phyloP scores from a whole-genome alignment of 1,139 yeast species.

The Candida tunisiensis region DNA sequence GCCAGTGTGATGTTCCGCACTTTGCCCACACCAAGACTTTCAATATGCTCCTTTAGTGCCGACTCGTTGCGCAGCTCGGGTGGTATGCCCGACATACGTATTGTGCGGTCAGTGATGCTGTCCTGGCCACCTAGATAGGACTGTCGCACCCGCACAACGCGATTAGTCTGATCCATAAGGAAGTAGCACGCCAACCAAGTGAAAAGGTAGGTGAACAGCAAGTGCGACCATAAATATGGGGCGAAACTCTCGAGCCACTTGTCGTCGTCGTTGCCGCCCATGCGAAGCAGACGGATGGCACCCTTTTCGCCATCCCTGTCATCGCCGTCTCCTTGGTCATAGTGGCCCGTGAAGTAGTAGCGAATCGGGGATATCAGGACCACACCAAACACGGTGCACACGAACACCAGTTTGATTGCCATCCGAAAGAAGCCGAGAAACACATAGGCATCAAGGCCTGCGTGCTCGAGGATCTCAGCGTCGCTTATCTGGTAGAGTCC shows the following conservation, averaged over 20 bases:
- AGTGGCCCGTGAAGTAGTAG: constrained; percentile 49
- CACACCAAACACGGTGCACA: constrained; percentile 45
- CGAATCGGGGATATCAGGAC: constrained; percentile 59
- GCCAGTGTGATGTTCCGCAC: constrained; percentile 67
- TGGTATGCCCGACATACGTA: constrained; percentile 83
- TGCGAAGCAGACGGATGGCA: too few species aligned
- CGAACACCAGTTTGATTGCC: constrained; percentile 45
- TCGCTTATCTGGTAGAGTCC: constrained; percentile 50
- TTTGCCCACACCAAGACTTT: constrained; percentile 60
- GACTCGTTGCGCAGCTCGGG: constrained; percentile 56
- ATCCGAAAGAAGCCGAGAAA: constrained; percentile 66
- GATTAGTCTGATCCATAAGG: constrained; percentile 49
- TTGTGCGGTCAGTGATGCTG: constrained; percentile 85
- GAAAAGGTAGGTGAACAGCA: constrained; percentile 72
- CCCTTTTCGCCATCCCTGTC: constrained; percentile 6
- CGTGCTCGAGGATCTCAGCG: constrained; percentile 64
- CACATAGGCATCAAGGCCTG: constrained; percentile 90
- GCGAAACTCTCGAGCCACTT: constrained; percentile 11
- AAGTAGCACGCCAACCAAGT: constrained; percentile 50
- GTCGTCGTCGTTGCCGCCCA: constrained; percentile 9
- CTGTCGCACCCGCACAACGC: constrained; percentile 66
- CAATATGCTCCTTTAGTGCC: constrained; percentile 56
- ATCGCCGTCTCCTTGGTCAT: constrained; percentile 37
- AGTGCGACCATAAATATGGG: constrained; percentile 54
- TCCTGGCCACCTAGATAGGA: constrained; percentile 73